These are phyloP conservation scores for Jackrogersella minutella DNA, from an alignment of 495 filamentous ascomycete species.

Conservation along the genomic window DNA sequence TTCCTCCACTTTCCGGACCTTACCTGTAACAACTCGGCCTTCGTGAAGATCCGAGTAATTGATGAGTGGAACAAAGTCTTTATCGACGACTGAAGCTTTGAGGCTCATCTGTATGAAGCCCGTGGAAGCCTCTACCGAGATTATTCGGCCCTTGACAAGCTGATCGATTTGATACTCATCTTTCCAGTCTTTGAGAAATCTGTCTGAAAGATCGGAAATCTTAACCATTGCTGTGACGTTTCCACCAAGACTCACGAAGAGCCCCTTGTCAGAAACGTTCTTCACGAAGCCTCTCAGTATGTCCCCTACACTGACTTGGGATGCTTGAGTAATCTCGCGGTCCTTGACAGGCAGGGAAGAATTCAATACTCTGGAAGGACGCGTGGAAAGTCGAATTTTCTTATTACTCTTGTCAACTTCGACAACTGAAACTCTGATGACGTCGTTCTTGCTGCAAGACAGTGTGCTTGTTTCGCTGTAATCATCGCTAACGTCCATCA, in stretches of 20 bases:
- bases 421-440: constrained; percentile 81
- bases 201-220: constrained; percentile 87
- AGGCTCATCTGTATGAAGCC: constrained; percentile 84
- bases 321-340: constrained; percentile 71
- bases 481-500: constrained; percentile 86
- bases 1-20: constrained; percentile 89
- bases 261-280: constrained; percentile 81
- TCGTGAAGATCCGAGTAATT: constrained; percentile 75
- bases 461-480: constrained; percentile 72
- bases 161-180: constrained; percentile 84
- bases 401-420: constrained; percentile 85
- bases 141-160: constrained; percentile 86
- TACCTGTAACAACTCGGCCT: constrained; percentile 85
- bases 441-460: constrained; percentile 78
- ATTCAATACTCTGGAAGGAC: constrained; percentile 87
- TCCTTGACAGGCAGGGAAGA: constrained; percentile 86
- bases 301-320: constrained; percentile 79
- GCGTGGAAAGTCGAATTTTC: constrained; percentile 78
- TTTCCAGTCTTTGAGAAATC: constrained; percentile 95
- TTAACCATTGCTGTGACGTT: constrained; percentile 82
- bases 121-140: constrained; percentile 67
- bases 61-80: constrained; percentile 73
- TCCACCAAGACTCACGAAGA: constrained; percentile 82
- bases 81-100: constrained; percentile 82
- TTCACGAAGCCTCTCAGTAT: constrained; percentile 89